A percentile compares a stretch with the other conserved stretches of the same genome.
Evolutionary conservation across 148 eudicot genomes (phyloP).

Genomic region (Talinum fruticosum): DNA sequence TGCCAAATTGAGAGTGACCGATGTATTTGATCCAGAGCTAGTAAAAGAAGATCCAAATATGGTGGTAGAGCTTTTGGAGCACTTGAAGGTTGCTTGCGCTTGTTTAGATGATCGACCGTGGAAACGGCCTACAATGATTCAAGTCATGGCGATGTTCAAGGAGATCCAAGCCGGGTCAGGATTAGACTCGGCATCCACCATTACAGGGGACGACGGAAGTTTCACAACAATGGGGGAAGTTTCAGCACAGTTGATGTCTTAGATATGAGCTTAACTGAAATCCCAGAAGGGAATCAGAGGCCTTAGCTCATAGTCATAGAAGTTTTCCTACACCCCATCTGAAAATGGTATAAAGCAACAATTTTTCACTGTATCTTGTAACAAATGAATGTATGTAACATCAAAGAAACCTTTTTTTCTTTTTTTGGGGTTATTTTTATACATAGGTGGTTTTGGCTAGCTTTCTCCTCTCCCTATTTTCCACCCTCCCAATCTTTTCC

Average conservation of each 20-base stretch:
- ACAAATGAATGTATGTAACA: conserved; percentile 41
- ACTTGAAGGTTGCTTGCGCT: conserved; percentile 70
- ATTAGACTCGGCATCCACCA: conserved; percentile 55
- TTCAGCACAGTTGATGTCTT: conserved; percentile 44
- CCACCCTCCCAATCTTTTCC: not conserved
- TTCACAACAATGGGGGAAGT: conserved; percentile 44
- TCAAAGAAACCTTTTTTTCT: conserved; percentile 10
- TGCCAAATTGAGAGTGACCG: conserved; percentile 48
- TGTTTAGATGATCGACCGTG: conserved; percentile 83
- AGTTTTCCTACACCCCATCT: conserved; percentile 23
- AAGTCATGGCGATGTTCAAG: conserved; percentile 95
- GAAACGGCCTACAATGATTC: conserved; percentile 84
- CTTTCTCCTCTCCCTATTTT: not conserved
- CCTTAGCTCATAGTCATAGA: conserved; percentile 19
- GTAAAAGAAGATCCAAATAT: conserved; percentile 63
- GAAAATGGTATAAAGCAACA: conserved; percentile 21
- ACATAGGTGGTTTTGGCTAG: conserved; percentile 25
- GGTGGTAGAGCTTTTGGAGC: conserved; percentile 67
- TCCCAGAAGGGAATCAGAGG: conserved; percentile 35
- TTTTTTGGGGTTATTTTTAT: conserved; percentile 10
- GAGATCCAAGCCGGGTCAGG: conserved; percentile 90
- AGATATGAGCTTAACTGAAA: conserved; percentile 53
- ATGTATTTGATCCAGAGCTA: conserved; percentile 66
- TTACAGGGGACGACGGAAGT: conserved; percentile 41
- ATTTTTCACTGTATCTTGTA: conserved; percentile 23